Evolutionary conservation across 73 alveolate species (phyloP), one percentile per base, ranked within the genome.

Genomic region (Stentor roeselii): DNA sequence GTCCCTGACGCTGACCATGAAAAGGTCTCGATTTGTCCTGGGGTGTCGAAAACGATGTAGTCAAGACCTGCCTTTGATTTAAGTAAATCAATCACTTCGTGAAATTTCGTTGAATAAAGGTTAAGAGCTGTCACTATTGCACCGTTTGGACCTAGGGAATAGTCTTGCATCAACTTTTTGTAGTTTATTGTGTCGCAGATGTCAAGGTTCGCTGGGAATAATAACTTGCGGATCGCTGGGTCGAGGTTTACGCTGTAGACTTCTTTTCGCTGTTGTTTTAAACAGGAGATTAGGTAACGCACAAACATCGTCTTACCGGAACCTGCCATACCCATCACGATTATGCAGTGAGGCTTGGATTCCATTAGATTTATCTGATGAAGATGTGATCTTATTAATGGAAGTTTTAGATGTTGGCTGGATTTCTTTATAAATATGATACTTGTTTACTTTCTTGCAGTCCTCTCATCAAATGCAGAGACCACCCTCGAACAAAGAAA

Each of bases 101-200:
- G 97, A 60, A 97, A 92, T 86, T 97, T 85, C 3, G 98, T 94
- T 38, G 98, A 94, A 90, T 92, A 97, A 37, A 97, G 82, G 92
- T 97, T 97, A 82, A 97, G 88, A 11, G 97, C 92, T 21, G 99
- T 97, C 93, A 97, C 84, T 21, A 97, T 97, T 30, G 99, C 99
- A 58, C 99, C 99, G 87, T 97, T 97, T 3, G 99, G 99, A 3
- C 99, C 99, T 3, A 95, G 89, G 38, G 92, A 86, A 76, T 95
- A 90, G 76, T 90, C 84, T 84, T 92, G 90, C 99, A 97, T 97
- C 59, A 97, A 89, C 36, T 91, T 92, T 85, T 97, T 97, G 86
- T 93, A 95, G 75, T 97, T 96, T 34, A 97, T 94, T 14, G 97
- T 86, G 82, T 94, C 98, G 78, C 99, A 86, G 42, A 97, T 97